A percentile compares a stretch with the other conserved stretches of the same genome.
phyloP scores from a whole-genome alignment of 768 basidiomycete species.

The Mycena galericulata region DNA sequence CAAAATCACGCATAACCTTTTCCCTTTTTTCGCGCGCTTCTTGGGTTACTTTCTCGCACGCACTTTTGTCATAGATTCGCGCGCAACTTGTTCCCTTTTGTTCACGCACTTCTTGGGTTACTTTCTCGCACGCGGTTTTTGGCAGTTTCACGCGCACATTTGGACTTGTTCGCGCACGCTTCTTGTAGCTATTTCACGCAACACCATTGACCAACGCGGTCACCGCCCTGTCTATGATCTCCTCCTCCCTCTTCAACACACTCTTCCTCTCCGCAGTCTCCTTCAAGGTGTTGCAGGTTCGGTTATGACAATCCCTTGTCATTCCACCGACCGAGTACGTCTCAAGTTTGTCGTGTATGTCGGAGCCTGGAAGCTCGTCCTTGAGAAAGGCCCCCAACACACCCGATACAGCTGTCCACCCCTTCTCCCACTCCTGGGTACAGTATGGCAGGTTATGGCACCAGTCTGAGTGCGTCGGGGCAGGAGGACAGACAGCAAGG shows the following conservation, averaged over 20 bases:
- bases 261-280: not conserved
- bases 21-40: too few species aligned
- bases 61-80: too few species aligned
- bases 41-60: too few species aligned
- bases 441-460: conserved; percentile 3
- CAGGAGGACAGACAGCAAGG: not conserved
- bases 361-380: not conserved
- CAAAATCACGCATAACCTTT: too few species aligned
- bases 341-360: not conserved
- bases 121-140: too few species aligned
- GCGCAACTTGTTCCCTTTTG: too few species aligned
- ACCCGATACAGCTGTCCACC: not conserved
- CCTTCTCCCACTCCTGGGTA: not conserved
- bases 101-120: too few species aligned
- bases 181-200: too few species aligned
- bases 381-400: conserved; percentile 7
- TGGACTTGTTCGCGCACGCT: too few species aligned
- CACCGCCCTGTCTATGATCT: not conserved
- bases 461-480: not conserved
- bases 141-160: too few species aligned
- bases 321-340: not conserved
- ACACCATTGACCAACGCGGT: not conserved
- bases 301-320: not conserved
- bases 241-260: conserved; percentile 15
- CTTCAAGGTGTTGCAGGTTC: conserved; percentile 1